phyloP scores from a whole-genome alignment of 208 protist species.

The Trypanosoma grayi region DNA sequence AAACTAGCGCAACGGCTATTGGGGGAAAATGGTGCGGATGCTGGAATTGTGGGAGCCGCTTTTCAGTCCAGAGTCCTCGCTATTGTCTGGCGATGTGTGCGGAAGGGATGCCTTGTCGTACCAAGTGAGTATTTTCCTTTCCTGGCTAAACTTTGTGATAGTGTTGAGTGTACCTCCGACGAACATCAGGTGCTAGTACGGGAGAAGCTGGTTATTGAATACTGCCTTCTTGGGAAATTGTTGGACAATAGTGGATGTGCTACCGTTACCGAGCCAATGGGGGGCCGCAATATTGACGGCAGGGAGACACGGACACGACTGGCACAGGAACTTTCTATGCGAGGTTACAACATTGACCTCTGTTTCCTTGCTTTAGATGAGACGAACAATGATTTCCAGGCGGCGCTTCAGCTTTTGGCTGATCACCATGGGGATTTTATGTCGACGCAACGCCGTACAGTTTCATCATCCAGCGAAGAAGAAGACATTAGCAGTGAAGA shows the following conservation, averaged over 20 bases:
- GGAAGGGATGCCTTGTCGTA: constrained; percentile 8
- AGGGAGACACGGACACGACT: constrained; percentile 23
- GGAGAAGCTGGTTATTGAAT: constrained; percentile 27
- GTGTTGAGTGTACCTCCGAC: constrained; percentile 10
- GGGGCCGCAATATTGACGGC: background rate
- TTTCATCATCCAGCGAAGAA: constrained; percentile 25
- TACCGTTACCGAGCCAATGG: too few relatives aligned
- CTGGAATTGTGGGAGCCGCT: constrained; percentile 17
- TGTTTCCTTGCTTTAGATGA: constrained; percentile 35
- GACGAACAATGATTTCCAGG: constrained; percentile 27
- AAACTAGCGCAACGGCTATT: constrained; percentile 12
- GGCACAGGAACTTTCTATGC: constrained; percentile 36
- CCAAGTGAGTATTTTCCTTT: constrained; percentile 17
- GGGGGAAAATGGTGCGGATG: constrained; percentile 17
- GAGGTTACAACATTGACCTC: constrained; percentile 33
- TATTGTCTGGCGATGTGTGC: constrained; percentile 50
- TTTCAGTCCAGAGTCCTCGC: constrained; percentile 47
- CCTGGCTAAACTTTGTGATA: constrained; percentile 17
- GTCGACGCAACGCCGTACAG: constrained; percentile 18
- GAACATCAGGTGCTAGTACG: constrained; percentile 11
- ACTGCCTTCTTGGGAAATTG: constrained; percentile 19
- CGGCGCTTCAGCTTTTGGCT: constrained; percentile 27
- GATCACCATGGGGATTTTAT: constrained; percentile 39
- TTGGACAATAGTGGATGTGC: too few relatives aligned
- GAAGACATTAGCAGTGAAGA: constrained; percentile 34